These are phyloP conservation scores for Physcomitrellopsis africana DNA, from an alignment of 225 moss, liverwort and hornwort genomes.

Conservation along the genomic window DNA sequence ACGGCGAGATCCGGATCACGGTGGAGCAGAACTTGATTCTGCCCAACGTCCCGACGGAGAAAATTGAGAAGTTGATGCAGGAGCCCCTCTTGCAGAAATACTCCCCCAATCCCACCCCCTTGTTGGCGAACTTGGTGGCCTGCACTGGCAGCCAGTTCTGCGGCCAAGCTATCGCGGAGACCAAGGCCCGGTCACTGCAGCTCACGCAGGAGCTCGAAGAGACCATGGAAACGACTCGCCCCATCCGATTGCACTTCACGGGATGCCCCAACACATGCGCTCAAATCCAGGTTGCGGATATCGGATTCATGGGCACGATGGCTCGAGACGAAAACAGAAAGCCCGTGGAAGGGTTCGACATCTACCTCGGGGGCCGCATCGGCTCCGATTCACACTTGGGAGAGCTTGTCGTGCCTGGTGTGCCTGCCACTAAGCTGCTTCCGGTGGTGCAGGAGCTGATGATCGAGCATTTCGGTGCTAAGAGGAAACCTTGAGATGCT, in stretches of 20 bases:
- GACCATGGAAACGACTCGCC: slow-evolving; percentile 58
- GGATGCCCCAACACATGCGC: slow-evolving; percentile 81
- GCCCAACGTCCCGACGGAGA: slow-evolving; percentile 59
- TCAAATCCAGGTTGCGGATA: slow-evolving; percentile 82
- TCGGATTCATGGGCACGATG: slow-evolving; percentile 89
- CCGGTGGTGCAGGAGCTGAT: slow-evolving; percentile 79
- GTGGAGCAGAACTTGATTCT: slow-evolving; percentile 78
- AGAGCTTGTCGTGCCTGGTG: slow-evolving; percentile 54
- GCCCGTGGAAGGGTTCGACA: slow-evolving; percentile 74
- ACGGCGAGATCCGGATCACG: slow-evolving; percentile 65
- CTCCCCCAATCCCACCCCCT: slow-evolving; percentile 52
- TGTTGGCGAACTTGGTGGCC: slow-evolving; percentile 63
- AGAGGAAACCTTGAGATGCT: slow-evolving; percentile 44
- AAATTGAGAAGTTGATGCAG: slow-evolving; percentile 40
- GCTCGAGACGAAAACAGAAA: slow-evolving; percentile 82
- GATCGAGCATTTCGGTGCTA: slow-evolving; percentile 78
- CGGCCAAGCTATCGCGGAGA: slow-evolving; percentile 69
- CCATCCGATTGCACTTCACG: slow-evolving; percentile 75
- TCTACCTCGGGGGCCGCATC: slow-evolving; percentile 75
- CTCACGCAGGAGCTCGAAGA: slow-evolving; percentile 69
- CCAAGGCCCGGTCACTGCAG: slow-evolving; percentile 58
- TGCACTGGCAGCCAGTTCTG: slow-evolving; percentile 85
- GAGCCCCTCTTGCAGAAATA: slow-evolving; percentile 60
- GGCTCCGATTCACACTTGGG: slow-evolving; percentile 86
- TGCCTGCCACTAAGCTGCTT: slow-evolving; percentile 64